Evolutionary conservation across 768 basidiomycete genomes (phyloP), one percentile per base, ranked within the genome.

Genomic region (Serendipita vermifera): DNA sequence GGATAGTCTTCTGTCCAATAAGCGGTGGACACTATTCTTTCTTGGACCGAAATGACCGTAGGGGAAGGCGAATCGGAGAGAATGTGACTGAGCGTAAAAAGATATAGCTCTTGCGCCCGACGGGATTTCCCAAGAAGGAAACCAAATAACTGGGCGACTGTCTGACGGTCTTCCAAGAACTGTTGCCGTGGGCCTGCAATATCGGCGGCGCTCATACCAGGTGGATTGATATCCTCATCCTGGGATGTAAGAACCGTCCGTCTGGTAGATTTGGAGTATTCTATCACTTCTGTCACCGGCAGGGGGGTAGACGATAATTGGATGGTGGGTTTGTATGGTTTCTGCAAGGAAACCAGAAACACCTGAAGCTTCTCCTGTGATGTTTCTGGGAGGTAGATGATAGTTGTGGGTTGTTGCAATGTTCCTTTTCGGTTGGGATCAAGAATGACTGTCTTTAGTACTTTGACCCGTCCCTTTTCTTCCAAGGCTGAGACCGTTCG

Each of bases 81-180:
- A 53, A 87, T 71, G 3, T 73, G 69, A 22, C 69, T 64, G 31
- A 83, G 69, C 24, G 73, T 72, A 41, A 73, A 71, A 24, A 83
- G 67, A 63, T 90, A 85, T 1, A 88, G 68, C 58, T 78, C 73
- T 26, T 80, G 77, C 15, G 79, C 77, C 39, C 90, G 76, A 1
- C 80, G 69, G 29, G 76, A 74, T 62, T 80, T 81, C 13, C 83
- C 87, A 13, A 78, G 71, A 39, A 84, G 75, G 66, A 77, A 88
- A 13, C 88, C 90, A 64, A 86, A 86, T 27, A 79, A 60, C 60
- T 90, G 87, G 2, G 79, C 75, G n/a, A 83, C 63, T 2, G 85
- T 82, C 26, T 78, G 78, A 41, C 77, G 74, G 64, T 93, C 86
- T 2, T 76, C 74, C n/a, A 86, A 68, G 56, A 90, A 71, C 31